A percentile compares a stretch with the other conserved stretches of the same genome.
phyloP scores from a whole-genome alignment of 495 filamentous ascomycete genomes.

The Neurospora sp. region DNA sequence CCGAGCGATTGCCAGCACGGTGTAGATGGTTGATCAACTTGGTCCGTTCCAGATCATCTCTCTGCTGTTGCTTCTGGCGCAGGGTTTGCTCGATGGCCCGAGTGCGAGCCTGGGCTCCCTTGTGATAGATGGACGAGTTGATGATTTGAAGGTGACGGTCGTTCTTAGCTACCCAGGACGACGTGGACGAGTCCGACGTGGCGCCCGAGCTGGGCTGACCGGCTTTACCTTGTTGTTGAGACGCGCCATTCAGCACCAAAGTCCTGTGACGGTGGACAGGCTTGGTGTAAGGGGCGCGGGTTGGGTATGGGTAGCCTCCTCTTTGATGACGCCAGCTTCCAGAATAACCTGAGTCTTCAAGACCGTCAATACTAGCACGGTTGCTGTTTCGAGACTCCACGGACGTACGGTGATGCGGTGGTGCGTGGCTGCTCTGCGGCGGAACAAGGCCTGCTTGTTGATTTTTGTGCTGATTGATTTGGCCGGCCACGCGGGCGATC shows the following conservation, averaged over 20 bases:
- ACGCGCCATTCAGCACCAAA: slow-evolving; percentile 54
- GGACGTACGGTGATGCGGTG: slow-evolving; percentile 16
- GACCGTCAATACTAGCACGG: slow-evolving; percentile 11
- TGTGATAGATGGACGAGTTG: slow-evolving; percentile 72
- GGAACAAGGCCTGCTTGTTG: slow-evolving; percentile 34
- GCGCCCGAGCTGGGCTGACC: slow-evolving; percentile 20
- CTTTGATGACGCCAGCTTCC: slow-evolving; percentile 21
- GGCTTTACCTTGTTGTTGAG: slow-evolving; percentile 12
- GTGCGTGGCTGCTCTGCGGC: slow-evolving; percentile 1
- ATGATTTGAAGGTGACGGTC: slow-evolving; percentile 87
- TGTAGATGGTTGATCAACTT: slow-evolving; percentile 41
- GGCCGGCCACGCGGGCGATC: slow-evolving; percentile 68
- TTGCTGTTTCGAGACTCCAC: neutral
- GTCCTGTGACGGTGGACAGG: slow-evolving; percentile 57
- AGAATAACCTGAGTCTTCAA: slow-evolving; percentile 15
- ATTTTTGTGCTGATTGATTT: slow-evolving; percentile 76
- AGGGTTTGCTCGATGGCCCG: slow-evolving; percentile 66
- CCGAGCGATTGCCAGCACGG: slow-evolving; percentile 11
- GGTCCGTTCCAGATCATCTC: slow-evolving; percentile 54
- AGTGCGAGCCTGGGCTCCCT: slow-evolving; percentile 56
- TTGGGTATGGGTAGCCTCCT: slow-evolving; percentile 22
- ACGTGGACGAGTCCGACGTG: slow-evolving; percentile 28
- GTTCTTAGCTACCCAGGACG: slow-evolving; percentile 65
- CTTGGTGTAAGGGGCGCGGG: slow-evolving; percentile 37
- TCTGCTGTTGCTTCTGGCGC: slow-evolving; percentile 47